These are phyloP conservation scores for cucumber (Cucumis sativus) DNA, from an alignment of 306 rosid genomes.

Conservation along the genomic window Cucumber_9930_V3 NC_026660.2:20337001-20337500, in stretches of 20 bases:
- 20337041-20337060: constrained; percentile 57
- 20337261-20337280: neutral
- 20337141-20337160: neutral
- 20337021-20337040: constrained; percentile 60
- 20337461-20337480: constrained; percentile 60
- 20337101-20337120: neutral
- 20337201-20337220: neutral
- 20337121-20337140: neutral
- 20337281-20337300: neutral
- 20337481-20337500: constrained; percentile 52
- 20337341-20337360: neutral
- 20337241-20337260: neutral
- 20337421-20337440: constrained; percentile 82
- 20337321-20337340: neutral
- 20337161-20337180: neutral
- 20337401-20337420: constrained; percentile 55
- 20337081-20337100: constrained; percentile 37
- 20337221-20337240: neutral
- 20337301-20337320: neutral
- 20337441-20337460: constrained; percentile 61
- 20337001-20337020: constrained; percentile 88
- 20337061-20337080: constrained; percentile 42
- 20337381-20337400: constrained; percentile 56
- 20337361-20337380: neutral
- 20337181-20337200: neutral